phyloP scores from a whole-genome alignment of 2,329 filamentous ascomycete genomes.

The Chaetomiaceae sp. region DNA sequence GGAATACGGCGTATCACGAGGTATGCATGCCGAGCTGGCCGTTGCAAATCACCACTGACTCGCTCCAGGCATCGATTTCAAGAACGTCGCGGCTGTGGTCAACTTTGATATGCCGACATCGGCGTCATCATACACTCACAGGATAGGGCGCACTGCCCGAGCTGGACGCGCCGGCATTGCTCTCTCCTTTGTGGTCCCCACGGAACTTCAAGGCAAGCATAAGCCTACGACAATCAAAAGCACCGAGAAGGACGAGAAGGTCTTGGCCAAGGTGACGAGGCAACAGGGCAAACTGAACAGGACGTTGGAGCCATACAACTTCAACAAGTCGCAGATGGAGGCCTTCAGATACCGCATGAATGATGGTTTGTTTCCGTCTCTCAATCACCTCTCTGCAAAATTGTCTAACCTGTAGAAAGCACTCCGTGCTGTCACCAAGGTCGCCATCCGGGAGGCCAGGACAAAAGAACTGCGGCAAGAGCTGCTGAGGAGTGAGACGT shows the following conservation, averaged over 20 bases:
- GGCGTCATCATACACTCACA: constrained; percentile 92
- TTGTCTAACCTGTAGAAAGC: constrained; percentile 11
- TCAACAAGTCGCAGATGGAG: constrained; percentile 91
- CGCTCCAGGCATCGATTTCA: constrained; percentile 69
- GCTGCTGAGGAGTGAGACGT: constrained; percentile 86
- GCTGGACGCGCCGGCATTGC: constrained; percentile 92
- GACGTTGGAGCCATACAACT: constrained; percentile 83
- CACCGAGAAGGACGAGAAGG: constrained; percentile 77
- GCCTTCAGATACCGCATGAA: constrained; percentile 93
- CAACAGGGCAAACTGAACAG: constrained; percentile 75
- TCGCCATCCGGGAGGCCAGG: constrained; percentile 84
- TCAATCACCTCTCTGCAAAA: not conserved
- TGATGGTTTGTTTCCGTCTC: constrained; percentile 49
- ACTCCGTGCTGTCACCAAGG: constrained; percentile 80
- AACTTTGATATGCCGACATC: constrained; percentile 93
- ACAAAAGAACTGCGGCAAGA: constrained; percentile 85
- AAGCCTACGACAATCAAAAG: constrained; percentile 75
- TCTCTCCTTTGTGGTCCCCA: constrained; percentile 88
- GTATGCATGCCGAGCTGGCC: constrained; percentile 32
- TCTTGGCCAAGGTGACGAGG: constrained; percentile 73
- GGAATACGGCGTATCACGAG: constrained; percentile 92
- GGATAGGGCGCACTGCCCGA: constrained; percentile 88
- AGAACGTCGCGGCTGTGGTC: constrained; percentile 88
- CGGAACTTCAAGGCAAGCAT: constrained; percentile 80
- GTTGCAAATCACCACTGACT: constrained; percentile 1